Evolutionary conservation across 129 eudicot species (phyloP).

Genomic region (Arctium minus): DNA sequence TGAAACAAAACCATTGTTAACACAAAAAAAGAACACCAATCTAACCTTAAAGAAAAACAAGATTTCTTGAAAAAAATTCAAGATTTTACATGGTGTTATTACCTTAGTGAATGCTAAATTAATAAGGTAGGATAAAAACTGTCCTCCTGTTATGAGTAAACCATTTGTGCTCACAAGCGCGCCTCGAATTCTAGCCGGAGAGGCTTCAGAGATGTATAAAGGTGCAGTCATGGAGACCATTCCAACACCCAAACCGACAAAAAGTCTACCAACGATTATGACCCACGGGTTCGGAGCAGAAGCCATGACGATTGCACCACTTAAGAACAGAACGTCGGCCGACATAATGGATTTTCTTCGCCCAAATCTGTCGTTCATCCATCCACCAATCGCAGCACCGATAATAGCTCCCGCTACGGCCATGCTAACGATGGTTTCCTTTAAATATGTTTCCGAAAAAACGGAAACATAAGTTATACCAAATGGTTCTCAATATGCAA

Average conservation of each 20-base stretch:
- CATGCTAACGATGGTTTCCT: slow-evolving; percentile 81
- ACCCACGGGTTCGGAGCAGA: slow-evolving; percentile 53
- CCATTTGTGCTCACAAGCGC: slow-evolving; percentile 63
- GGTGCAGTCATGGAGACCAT: slow-evolving; percentile 82
- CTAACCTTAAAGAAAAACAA: neutral
- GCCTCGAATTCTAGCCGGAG: slow-evolving; percentile 62
- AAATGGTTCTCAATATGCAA: neutral
- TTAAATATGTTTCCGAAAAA: neutral
- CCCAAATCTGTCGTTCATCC: slow-evolving; percentile 51
- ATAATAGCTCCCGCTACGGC: slow-evolving; percentile 70
- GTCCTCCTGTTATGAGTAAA: slow-evolving; percentile 60
- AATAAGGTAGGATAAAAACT: slow-evolving; percentile 55
- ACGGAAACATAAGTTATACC: neutral
- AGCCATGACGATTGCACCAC: slow-evolving; percentile 59
- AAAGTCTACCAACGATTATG: slow-evolving; percentile 50
- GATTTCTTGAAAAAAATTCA: neutral
- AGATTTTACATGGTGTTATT: neutral
- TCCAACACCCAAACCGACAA: slow-evolving; percentile 74
- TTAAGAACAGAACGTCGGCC: slow-evolving; percentile 49
- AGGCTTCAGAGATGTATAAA: slow-evolving; percentile 66
- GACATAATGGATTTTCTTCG: slow-evolving; percentile 47
- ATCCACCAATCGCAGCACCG: slow-evolving; percentile 70
- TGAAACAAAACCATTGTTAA: slow-evolving; percentile 12
- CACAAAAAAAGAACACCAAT: neutral
- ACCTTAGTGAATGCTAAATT: slow-evolving; percentile 58